Evolutionary conservation across 2,329 filamentous ascomycete species (phyloP).

Genomic region (Epichloe uncinata): DNA sequence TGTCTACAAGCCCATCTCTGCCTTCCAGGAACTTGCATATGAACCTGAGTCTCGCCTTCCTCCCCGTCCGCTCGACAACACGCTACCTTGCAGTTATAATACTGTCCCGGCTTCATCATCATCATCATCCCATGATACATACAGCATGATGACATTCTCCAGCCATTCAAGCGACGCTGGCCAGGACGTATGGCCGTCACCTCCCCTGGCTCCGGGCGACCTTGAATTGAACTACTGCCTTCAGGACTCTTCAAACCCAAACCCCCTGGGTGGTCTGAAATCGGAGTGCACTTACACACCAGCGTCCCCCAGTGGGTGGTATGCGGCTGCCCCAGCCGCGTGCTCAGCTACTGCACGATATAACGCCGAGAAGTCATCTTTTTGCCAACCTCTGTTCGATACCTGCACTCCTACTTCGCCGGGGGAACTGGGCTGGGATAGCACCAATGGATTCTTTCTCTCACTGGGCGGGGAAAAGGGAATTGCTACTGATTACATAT

Average conservation of each 20-base stretch:
- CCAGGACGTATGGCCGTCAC: slow-evolving; percentile 20
- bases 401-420: neutral
- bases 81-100: neutral
- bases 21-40: slow-evolving; percentile 11
- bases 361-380: neutral
- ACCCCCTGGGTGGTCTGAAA: neutral
- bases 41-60: slow-evolving; percentile 12
- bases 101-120: slow-evolving; percentile 8
- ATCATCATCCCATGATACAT: slow-evolving; percentile 7
- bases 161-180: slow-evolving; percentile 8
- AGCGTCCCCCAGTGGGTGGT: slow-evolving; percentile 1
- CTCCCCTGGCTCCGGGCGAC: slow-evolving; percentile 13
- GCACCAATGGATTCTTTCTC: neutral
- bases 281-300: neutral
- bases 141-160: slow-evolving; percentile 1
- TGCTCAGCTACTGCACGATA: neutral
- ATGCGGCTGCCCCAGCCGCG: neutral
- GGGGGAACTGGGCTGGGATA: neutral
- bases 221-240: slow-evolving; percentile 2
- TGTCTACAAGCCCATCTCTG: slow-evolving; percentile 13
- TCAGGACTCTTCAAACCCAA: neutral
- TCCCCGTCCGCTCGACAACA: neutral
- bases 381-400: neutral
- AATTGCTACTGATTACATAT: neutral
- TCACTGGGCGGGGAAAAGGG: neutral